Conservation (phyloP, 352 stramenopile species). For the Elongisporangium senticosum region DNA sequence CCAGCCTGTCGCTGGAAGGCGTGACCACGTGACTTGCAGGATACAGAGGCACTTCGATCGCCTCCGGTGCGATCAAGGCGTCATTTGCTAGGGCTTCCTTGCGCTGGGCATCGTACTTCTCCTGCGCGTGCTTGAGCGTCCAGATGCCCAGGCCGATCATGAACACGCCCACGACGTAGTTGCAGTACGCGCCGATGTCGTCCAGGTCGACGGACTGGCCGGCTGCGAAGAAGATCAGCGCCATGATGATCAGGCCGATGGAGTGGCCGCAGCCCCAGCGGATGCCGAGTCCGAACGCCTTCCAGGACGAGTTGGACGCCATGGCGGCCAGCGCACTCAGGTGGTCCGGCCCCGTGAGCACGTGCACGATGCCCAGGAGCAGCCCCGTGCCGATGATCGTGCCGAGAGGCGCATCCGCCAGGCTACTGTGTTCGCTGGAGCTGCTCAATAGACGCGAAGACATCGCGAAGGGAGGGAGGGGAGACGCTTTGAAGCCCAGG, state of each 20-base stretch:
- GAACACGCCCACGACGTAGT: conserved; percentile 67
- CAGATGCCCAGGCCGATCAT: conserved; percentile 66
- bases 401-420: conserved; percentile 24
- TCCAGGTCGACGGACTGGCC: conserved; percentile 31
- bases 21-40: no score
- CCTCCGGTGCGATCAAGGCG: conserved; percentile 1
- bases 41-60: background rate
- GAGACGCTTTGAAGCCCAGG: conserved; percentile 3
- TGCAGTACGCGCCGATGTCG: conserved; percentile 27
- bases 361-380: conserved; percentile 36
- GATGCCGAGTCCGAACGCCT: conserved; percentile 67
- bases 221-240: conserved; percentile 42
- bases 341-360: conserved; percentile 58
- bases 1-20: background rate
- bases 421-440: conserved; percentile 15
- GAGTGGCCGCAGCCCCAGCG: conserved; percentile 83
- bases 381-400: conserved; percentile 37
- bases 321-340: conserved; percentile 79
- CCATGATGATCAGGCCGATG: conserved; percentile 71
- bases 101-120: conserved; percentile 42
- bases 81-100: conserved; percentile 11
- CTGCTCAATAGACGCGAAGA: conserved; percentile 9
- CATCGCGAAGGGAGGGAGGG: conserved; percentile 23
- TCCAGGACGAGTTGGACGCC: conserved; percentile 40
- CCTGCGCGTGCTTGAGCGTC: conserved; percentile 40